Evolutionary conservation across 352 stramenopile species (phyloP), one percentile per base, ranked within the genome.

Genomic region (Peronosclerospora sorghi): DNA sequence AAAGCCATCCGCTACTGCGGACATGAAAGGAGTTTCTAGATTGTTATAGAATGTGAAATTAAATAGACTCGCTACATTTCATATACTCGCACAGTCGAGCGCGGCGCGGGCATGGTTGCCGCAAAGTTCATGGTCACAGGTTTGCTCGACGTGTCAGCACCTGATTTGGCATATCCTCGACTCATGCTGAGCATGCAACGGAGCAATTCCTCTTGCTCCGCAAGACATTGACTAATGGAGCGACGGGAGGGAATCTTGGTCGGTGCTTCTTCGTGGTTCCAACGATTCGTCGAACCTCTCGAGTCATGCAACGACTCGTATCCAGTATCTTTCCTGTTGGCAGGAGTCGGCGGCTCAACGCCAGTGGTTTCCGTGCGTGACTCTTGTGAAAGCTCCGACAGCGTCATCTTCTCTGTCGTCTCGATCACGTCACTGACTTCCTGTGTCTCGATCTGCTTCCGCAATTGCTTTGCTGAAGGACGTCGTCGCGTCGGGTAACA

Each of bases 361-460:
- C 30, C 28, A 6, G 27, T 28, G n/a, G 30, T 40, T 4, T 17
- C 32, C 8, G 29, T 27, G 0, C 41, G 46, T 5, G 35, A 56
- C 21, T 51, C 51, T 35, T 36, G 48, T 29, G 38, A 41, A 7
- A 56, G 35, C 34, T 62, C 48, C 4, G 56, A 62, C 20, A 59
- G 55, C 26, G 59, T 48, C 21, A 59, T 47, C 67, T 75, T 75
- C 15, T 75, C 57, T 23, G 49, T 71, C 19, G 67, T 78, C 39
- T 78, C 67, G 15, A 75, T 73, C 13, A 73, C 64, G 35, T 78
- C 67, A 2, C 58, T 51, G 21, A 75, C 43, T 15, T 68, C 62
- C 12, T 56, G 38, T 28, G 49, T 54, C 9, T 51, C 21, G 6
- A 26, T 6, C 21, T 26, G 21, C 21, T 6, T 26, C 21, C 21